These are phyloP conservation scores for Paraphaeosphaeria minitans DNA, from an alignment of 2,329 filamentous ascomycete genomes.

Conservation along the genomic window DNA sequence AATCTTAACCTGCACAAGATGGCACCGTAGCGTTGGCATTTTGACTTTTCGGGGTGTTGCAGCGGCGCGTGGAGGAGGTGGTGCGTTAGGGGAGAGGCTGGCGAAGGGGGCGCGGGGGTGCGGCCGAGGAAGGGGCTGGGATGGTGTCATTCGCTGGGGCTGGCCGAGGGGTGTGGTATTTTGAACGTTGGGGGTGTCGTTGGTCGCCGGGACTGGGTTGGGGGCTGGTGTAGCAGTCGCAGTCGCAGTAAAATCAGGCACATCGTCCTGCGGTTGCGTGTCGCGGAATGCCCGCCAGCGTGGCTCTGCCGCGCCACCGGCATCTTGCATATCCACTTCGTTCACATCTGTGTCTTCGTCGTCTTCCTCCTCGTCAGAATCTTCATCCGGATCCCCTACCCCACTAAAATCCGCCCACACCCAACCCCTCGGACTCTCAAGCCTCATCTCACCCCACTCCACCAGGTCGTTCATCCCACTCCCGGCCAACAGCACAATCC, in stretches of 20 bases:
- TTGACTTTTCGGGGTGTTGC: slow-evolving; percentile 57
- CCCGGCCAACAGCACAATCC: slow-evolving; percentile 85
- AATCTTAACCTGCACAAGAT: slow-evolving; percentile 87
- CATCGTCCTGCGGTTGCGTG: slow-evolving; percentile 8
- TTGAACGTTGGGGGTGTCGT: background rate
- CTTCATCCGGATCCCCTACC: slow-evolving; percentile 55
- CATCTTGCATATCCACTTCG: slow-evolving; percentile 26
- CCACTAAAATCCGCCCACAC: slow-evolving; percentile 77
- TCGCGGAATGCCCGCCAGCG: slow-evolving; percentile 13
- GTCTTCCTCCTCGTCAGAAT: slow-evolving; percentile 21
- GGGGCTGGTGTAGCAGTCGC: background rate
- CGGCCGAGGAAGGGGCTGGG: slow-evolving; percentile 10
- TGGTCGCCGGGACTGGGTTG: background rate
- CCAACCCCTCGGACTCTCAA: slow-evolving; percentile 85
- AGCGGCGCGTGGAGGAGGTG: background rate
- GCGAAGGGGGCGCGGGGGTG: slow-evolving; percentile 26
- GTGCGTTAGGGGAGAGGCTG: slow-evolving; percentile 21
- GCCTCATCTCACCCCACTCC: slow-evolving; percentile 80
- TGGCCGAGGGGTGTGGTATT: background rate
- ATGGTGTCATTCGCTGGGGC: background rate
- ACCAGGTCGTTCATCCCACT: slow-evolving; percentile 91
- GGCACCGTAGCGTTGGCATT: slow-evolving; percentile 79
- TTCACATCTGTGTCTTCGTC: slow-evolving; percentile 20
- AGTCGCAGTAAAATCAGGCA: slow-evolving; percentile 18
- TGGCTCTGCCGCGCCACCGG: slow-evolving; percentile 3